Conservation (phyloP, 1,284 basidiomycete genomes). For the Pseudozyma flocculosa region DNA sequence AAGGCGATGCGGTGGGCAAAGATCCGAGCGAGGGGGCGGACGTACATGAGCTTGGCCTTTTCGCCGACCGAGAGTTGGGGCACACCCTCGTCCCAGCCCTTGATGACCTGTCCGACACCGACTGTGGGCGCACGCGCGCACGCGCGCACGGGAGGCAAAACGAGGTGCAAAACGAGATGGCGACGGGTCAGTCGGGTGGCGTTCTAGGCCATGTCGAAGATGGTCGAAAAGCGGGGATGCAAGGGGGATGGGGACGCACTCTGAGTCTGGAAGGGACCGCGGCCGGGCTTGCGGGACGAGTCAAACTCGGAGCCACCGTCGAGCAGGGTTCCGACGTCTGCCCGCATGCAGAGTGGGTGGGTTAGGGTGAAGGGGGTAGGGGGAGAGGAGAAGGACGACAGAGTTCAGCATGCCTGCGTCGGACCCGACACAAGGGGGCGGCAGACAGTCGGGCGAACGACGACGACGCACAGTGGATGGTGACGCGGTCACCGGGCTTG, state of each 20-base stretch:
- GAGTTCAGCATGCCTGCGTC: too few species aligned
- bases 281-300: conserved; percentile 57
- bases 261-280: conserved; percentile 39
- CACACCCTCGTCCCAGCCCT: conserved; percentile 60
- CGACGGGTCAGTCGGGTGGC: too few species aligned
- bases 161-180: not conserved
- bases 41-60: conserved; percentile 49
- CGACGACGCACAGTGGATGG: conserved; percentile 41
- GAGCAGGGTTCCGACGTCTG: conserved; percentile 49
- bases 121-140: conserved; percentile 14
- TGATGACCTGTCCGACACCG: conserved; percentile 58
- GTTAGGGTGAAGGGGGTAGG: conserved; percentile 21
- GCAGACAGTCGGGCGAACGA: not conserved
- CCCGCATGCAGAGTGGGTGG: too few species aligned
- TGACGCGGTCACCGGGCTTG: conserved; percentile 50
- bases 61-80: conserved; percentile 59
- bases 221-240: too few species aligned
- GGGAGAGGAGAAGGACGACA: not conserved
- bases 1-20: too few species aligned
- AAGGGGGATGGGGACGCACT: conserved; percentile 1
- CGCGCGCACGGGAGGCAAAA: too few species aligned
- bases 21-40: conserved; percentile 5
- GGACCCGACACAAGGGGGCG: too few species aligned
- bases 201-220: too few species aligned
- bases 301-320: conserved; percentile 49